Conservation (phyloP, 257 asterid species). For the Jacaranda copaia region DNA sequence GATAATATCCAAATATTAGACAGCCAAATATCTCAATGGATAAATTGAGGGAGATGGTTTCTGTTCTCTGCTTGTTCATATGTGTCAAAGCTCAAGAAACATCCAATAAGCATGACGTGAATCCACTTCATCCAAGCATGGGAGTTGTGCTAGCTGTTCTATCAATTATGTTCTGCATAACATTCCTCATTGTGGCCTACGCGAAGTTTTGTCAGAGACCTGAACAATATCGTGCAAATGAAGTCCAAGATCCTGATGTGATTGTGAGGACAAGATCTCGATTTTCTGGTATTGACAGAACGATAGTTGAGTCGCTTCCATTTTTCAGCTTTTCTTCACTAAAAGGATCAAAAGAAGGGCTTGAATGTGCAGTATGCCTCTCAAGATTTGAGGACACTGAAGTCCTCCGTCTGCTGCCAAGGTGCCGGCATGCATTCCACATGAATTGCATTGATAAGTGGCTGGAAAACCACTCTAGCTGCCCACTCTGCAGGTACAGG, state of each 20-base stretch:
- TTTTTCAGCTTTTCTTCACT: conserved; percentile 59
- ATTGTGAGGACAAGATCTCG: conserved; percentile 40
- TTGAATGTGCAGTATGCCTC: conserved; percentile 59
- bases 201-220: conserved; percentile 47
- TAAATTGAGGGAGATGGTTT: background rate
- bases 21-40: conserved; percentile 27
- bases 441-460: conserved; percentile 56
- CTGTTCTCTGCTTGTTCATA: conserved; percentile 31
- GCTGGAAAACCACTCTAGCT: conserved; percentile 64
- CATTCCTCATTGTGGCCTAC: conserved; percentile 49
- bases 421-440: conserved; percentile 62
- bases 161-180: conserved; percentile 42
- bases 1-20: conserved; percentile 2
- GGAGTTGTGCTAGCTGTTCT: conserved; percentile 48
- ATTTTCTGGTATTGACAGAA: conserved; percentile 50
- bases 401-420: conserved; percentile 59
- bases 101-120: conserved; percentile 23
- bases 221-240: background rate
- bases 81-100: conserved; percentile 48
- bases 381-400: conserved; percentile 54
- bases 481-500: conserved; percentile 56
- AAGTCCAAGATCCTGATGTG: conserved; percentile 26
- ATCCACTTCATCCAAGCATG: conserved; percentile 49
- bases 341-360: conserved; percentile 57
- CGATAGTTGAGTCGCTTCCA: conserved; percentile 54